Base-by-base conservation (phyloP, 2,329 filamentous ascomycete genomes). In the Microdochium paspali region DNA sequence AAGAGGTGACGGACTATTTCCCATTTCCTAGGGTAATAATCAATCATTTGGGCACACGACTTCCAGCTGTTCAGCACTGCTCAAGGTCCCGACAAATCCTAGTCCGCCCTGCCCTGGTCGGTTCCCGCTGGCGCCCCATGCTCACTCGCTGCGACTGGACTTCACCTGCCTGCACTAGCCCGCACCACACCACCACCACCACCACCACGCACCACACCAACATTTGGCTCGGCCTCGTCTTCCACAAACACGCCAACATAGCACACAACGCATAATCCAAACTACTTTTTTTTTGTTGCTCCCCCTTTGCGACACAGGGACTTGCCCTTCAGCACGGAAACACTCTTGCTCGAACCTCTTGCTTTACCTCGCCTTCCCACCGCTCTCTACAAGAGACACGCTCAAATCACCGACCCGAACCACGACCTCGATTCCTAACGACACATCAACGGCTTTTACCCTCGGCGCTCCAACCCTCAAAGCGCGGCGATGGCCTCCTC, bases 401-500 rank as follows among this genome's bases (percentile, higher is more conserved):
- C 35, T 28, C 26, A 28, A 28, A 28, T 13, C 26, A 13, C 26
- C 7, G 13, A 12, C 10, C 23, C 15, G 35, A 40, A 40, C 12
- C 35, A 40, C 35, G n/a, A 9, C 35, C 23, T 21, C 13, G 10
- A 20, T 20, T 6, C 54, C 58, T 53, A 49, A 50, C 53, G 44
- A 45, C 50, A 20, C 35, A 9, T 40, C 18, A 4, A 18, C 35
- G 18, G 18, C 18, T 20, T 12, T 21, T 40, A 40, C 12, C 18
- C 15, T 21, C 35, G 12, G 23, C 35, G 35, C 48, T 51, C 52
- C 51, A 54, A 50, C 52, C 61, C 57, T 40, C 15, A 40, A n/a
- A 21, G 35, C 62, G 63, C 61, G 66, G 69, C 69, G 71, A 80
- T 80, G 77, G 76, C 77, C 65, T 80, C 76, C 61, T 80, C 77